A percentile compares a stretch with the other conserved stretches of the same genome.
phyloP scores from a whole-genome alignment of 2,329 filamentous ascomycete species.

The Cladorrhinum sp. region DNA sequence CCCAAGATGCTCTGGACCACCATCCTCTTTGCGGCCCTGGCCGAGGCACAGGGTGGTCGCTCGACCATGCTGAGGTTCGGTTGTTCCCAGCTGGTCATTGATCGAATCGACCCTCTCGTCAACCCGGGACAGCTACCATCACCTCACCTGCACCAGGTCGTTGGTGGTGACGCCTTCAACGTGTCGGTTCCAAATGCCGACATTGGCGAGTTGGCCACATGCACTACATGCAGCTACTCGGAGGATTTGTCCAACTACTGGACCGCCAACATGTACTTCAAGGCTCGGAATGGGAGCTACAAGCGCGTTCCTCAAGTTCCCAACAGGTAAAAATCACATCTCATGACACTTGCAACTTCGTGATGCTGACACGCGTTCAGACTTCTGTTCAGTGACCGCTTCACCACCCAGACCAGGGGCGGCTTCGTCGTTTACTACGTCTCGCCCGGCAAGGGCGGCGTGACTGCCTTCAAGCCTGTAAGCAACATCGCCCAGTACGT shows the following conservation, averaged over 20 bases:
- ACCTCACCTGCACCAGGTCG: constrained; percentile 19
- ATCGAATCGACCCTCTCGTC: constrained; percentile 19
- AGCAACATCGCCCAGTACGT: constrained; percentile 47
- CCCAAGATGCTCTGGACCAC: constrained; percentile 4
- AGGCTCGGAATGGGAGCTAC: constrained; percentile 35
- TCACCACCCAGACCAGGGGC: constrained; percentile 40
- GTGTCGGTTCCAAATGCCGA: constrained; percentile 31
- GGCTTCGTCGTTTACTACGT: constrained; percentile 47
- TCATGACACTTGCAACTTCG: neutral
- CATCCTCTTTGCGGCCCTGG: constrained; percentile 4
- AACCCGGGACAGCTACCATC: constrained; percentile 16
- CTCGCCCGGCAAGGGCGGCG: constrained; percentile 36
- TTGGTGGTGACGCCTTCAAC: constrained; percentile 21
- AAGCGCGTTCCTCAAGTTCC: constrained; percentile 34
- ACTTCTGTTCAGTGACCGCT: constrained; percentile 38
- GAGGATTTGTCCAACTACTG: constrained; percentile 31
- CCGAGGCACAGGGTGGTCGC: constrained; percentile 6
- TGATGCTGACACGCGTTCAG: constrained; percentile 22
- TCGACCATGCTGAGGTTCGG: constrained; percentile 13
- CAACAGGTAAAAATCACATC: constrained; percentile 19
- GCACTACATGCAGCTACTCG: constrained; percentile 27
- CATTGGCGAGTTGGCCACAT: constrained; percentile 11
- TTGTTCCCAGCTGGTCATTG: constrained; percentile 18
- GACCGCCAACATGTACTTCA: constrained; percentile 32
- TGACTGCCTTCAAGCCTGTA: constrained; percentile 48